Evolutionary conservation across 805 yeast genomes (phyloP), one percentile per base, ranked within the genome.

Genomic region (Brettanomyces sp.): DNA sequence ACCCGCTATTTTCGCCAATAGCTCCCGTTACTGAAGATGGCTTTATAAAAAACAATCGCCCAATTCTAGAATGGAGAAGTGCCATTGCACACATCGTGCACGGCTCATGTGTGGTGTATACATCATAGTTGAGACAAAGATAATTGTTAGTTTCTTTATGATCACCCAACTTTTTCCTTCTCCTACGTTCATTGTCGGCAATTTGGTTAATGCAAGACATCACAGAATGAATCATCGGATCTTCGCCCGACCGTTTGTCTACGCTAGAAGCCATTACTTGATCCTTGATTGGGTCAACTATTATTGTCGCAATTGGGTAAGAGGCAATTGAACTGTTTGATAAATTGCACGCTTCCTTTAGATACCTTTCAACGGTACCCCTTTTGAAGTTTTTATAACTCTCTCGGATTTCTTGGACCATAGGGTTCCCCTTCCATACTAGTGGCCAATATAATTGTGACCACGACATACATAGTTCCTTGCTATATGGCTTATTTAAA

Each of bases 41-140:
- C 36, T 67, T 65, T 14, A 85, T 52, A 62, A 80, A 91, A 1
- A 85, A 66, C 33, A 91, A 65, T 44, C 88, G 69, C 13, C 79
- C 73, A 0, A 93, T 74, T 42, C 99, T 70, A 1, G 98, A 91
- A 60, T 93, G 99, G 9, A 90, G 81, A 37, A 93, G 68, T 0
- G 98, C 98, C 99, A 93, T 93, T 5, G 86, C 67, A 58, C 99
- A 93, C 97, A 91, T 93, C 0, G 87, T 77, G 57, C 99, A 93
- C 0, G 99, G 99, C 62, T 93, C 99, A 59, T 89, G 95, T 0
- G 96, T 84, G 1, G 95, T 85, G 58, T 85, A 88, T 0, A 93
- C 88, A 49, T 85, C 80, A 52, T 79, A 73, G 45, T 81, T 76
- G 34, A 82, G 74, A 58, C 98, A 90, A 3, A 93, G 70, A 57